Conservation (phyloP, 495 filamentous ascomycete genomes). For the Tuber calosporum region DNA sequence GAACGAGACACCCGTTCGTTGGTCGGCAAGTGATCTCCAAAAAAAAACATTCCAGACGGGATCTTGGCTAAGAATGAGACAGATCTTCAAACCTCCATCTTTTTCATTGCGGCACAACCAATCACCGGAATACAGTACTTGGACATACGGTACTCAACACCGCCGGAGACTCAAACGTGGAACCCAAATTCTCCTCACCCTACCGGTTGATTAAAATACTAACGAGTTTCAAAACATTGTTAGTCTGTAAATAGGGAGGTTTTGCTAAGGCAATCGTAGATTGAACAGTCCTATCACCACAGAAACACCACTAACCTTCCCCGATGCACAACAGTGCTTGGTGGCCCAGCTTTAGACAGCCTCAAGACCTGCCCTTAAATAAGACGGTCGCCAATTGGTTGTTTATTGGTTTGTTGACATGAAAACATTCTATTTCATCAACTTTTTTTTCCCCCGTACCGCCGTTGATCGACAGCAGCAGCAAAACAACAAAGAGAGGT, state of each 20-base stretch:
- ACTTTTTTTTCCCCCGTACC: too few species aligned
- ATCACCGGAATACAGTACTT: background rate
- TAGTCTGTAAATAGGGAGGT: background rate
- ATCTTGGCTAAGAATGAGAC: constrained; percentile 3
- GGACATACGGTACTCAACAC: background rate
- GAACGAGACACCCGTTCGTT: background rate
- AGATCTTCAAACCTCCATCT: background rate
- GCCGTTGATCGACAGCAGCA: too few species aligned
- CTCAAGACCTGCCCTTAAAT: too few species aligned
- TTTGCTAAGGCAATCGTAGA: too few species aligned
- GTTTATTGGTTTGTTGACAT: too few species aligned
- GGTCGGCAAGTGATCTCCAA: background rate
- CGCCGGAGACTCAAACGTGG: background rate
- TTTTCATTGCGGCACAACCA: background rate
- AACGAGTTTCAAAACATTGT: background rate
- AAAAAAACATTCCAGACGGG: background rate
- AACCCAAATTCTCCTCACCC: background rate
- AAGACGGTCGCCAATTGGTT: too few species aligned
- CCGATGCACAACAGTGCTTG: too few species aligned
- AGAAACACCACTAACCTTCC: too few species aligned
- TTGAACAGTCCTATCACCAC: too few species aligned
- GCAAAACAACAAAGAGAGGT: too few species aligned
- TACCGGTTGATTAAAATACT: background rate
- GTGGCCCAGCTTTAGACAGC: too few species aligned
- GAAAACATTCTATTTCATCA: too few species aligned